A percentile compares a stretch with the other conserved stretches of the same genome.
Conservation (phyloP, 257 asterid species). For the Solanum okadae region DNA sequence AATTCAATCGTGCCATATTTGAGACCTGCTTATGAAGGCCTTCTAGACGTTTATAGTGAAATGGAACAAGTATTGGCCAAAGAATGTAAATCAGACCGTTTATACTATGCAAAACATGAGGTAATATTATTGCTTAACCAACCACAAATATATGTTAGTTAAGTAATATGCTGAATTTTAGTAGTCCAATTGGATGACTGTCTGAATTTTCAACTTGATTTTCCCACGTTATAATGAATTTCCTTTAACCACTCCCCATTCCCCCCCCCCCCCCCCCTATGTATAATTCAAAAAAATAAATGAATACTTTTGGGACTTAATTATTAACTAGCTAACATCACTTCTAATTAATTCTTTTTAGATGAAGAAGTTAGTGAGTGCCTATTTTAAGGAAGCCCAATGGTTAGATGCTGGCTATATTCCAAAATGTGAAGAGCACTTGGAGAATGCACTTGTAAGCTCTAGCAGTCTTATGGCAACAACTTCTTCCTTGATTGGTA, state of each 20-base stretch:
- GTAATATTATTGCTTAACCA: neutral
- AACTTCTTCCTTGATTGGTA: neutral
- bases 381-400: neutral
- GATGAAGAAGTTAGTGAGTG: neutral
- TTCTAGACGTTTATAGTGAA: neutral
- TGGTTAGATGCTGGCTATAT: neutral
- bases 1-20: slow-evolving; percentile 20
- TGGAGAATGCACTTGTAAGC: neutral
- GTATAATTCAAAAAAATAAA: too few relatives aligned
- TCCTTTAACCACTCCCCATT: neutral
- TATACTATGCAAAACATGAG: neutral
- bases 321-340: too few relatives aligned
- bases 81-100: slow-evolving; percentile 4
- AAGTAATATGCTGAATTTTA: neutral
- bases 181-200: neutral
- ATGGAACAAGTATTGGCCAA: neutral
- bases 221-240: neutral
- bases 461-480: neutral
- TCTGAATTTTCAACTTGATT: neutral
- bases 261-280: neutral
- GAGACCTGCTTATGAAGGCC: slow-evolving; percentile 7
- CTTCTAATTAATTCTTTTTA: neutral
- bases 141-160: neutral
- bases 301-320: neutral
- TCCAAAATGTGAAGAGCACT: neutral